Conservation (phyloP, 176 grass and related monocot species). For the Dactylis glomerata region DNA sequence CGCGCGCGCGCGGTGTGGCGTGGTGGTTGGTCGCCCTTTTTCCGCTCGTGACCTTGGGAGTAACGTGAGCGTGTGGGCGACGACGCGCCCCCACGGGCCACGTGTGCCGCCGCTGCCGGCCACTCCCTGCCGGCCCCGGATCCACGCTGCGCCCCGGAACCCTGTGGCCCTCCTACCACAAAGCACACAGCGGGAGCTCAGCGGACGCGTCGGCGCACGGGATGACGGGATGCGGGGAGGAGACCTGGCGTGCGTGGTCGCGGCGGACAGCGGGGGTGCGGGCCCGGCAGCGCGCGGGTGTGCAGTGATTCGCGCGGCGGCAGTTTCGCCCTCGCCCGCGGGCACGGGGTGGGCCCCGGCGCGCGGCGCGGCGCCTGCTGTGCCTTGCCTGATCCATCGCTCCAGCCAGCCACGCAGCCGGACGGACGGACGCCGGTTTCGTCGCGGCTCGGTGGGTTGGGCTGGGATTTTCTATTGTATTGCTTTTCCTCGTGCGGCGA, state of each 20-base stretch:
- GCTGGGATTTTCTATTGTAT: not conserved
- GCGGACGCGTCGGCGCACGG: too few relatives aligned
- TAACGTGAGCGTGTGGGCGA: slow-evolving; percentile 52
- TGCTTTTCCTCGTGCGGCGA: slow-evolving; percentile 14
- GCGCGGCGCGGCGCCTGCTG: not conserved
- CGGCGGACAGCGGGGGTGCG: slow-evolving; percentile 27
- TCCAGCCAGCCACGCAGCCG: not conserved
- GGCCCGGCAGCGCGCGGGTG: slow-evolving; percentile 18
- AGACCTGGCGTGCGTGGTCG: slow-evolving; percentile 28
- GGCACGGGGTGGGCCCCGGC: not conserved
- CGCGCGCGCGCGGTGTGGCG: not conserved
- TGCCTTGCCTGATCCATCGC: not conserved
- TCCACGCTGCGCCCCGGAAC: not conserved
- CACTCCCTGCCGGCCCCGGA: slow-evolving; percentile 28
- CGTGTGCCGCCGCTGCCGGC: slow-evolving; percentile 53
- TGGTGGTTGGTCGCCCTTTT: slow-evolving; percentile 5
- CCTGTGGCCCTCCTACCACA: not conserved
- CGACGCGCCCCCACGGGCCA: slow-evolving; percentile 20
- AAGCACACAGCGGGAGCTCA: too few relatives aligned
- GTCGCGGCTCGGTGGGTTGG: not conserved
- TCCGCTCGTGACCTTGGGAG: slow-evolving; percentile 48
- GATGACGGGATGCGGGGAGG: not conserved
- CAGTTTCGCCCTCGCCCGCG: slow-evolving; percentile 35
- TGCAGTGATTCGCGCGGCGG: slow-evolving; percentile 52
- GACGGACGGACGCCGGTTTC: slow-evolving; percentile 31